Base-by-base conservation (phyloP, 371 early-diverging fungal genomes). In the Mucor velutinosus region DNA sequence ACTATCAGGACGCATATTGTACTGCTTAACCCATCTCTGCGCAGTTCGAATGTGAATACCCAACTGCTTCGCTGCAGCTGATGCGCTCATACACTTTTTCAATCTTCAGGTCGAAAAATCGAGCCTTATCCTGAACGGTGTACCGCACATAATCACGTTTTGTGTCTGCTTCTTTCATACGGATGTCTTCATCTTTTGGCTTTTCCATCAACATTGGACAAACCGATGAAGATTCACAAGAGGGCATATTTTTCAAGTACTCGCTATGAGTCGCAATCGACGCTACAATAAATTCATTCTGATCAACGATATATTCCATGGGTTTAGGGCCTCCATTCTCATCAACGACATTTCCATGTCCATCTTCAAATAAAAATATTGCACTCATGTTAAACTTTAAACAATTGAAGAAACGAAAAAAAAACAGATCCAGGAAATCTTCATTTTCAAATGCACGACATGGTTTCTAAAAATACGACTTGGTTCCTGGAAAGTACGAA, bases 311-410 rank as follows among this genome's bases (percentile, higher is more conserved):
- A 35, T 66, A 68, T 37, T 73, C 63, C 61, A 68, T 69, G 10
- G 66, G 64, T 45, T 73, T 60, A 41, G 63, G 66, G 3, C 60
- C 43, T 33, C 60, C 62, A 63, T 55, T 17, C 32, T n/a, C n/a
- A n/a, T n/a, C n/a, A n/a, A n/a, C n/a, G n/a, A n/a, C n/a, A n/a
- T n/a, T n/a, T n/a, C n/a, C 74, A 29, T 64, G 45, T 39, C 69
- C 67, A 66, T 69, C 64, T 73, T 66, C 66, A 69, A 39, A 67
- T 32, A 73, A 66, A 69, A 66, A 69, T 62, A 62, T 32, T 62
- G 49, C 59, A 68, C 63, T 68, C 68, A 63, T 62, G 53, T 68
- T 68, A 35, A 58, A 58, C 59, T 51, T 63, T 62, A 51, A n/a
- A 59, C 14, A 49, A 25, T 63, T 47, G 62, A 67, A 67, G 62